Base-by-base conservation (phyloP, 495 filamentous ascomycete species). In the Melanomma pulvis-pyrius region DNA sequence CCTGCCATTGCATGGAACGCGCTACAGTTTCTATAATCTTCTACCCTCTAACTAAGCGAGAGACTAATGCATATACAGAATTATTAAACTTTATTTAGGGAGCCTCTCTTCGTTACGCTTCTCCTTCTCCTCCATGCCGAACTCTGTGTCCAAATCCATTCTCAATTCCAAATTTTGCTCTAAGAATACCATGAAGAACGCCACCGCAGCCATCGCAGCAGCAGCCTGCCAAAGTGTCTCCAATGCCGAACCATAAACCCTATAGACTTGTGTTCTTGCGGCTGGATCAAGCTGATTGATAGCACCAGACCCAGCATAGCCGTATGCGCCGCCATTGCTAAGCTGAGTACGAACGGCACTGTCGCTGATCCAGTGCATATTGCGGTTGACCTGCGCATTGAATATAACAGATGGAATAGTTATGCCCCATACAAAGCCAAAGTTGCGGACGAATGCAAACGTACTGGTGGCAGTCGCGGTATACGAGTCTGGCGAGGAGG, bases 381-480 rank as follows among this genome's bases (percentile, higher is more conserved):
- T 36, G 1, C 25, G 11, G 25, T 50, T 53, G 58, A 76, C 71
- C 12, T 69, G 75, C 49, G 73, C 77, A 70, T 83, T 83, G 73
- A 86, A 85, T 12, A 84, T 75, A 2, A 78, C 76, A 0, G 77
- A 72, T 6, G 84, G 80, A 34, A 86, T 76, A 0, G 82, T 68
- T 0, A 82, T 77, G 1, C 81, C 83, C 82, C 82, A 84, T 26
- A 84, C 76, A 41, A 59, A 54, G 0, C 82, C 83, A 25, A 84
- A 79, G 44, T 64, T 75, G 7, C 83, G 78, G 4, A 83, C 30
- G 39, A 85, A 85, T 0, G 71, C 64, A 75, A 76, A 86, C 0
- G 77, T 77, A 0, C 62, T 77, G 0, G 80, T 84, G 2, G 78
- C 75, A 2, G 70, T 61, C 0, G 80, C 83, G 1, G 67, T 59